Evolutionary conservation across 2,329 filamentous ascomycete genomes (phyloP).

Genomic region (Hymenoscyphus albidus): DNA sequence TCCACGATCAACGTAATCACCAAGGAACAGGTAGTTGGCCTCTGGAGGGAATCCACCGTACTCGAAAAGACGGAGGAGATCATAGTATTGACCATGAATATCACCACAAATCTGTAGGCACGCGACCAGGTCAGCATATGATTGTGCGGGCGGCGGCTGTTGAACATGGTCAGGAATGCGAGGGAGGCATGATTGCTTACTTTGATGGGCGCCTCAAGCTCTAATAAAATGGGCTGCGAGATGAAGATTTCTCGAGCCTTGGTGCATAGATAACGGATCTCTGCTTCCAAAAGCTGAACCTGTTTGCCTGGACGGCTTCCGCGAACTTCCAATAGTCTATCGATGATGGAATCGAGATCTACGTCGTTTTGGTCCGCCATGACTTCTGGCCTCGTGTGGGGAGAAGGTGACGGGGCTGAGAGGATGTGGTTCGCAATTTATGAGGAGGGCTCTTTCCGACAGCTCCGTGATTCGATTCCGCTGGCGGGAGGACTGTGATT

Average conservation of each 20-base stretch:
- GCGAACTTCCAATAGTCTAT: conserved; percentile 93
- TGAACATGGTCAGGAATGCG: background rate
- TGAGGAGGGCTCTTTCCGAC: conserved; percentile 12
- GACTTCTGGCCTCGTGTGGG: conserved; percentile 36
- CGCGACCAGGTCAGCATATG: conserved; percentile 16
- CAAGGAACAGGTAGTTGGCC: conserved; percentile 98
- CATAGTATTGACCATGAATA: conserved; percentile 99
- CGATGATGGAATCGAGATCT: conserved; percentile 99
- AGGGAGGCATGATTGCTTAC: conserved; percentile 45
- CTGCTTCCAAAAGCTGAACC: conserved; percentile 91
- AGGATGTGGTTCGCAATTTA: conserved; percentile 31
- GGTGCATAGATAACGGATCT: conserved; percentile 96
- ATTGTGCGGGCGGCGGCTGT: background rate
- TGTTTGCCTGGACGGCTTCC: conserved; percentile 98
- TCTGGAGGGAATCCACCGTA: conserved; percentile 97
- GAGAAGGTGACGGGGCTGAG: conserved; percentile 30
- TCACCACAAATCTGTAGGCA: conserved; percentile 85
- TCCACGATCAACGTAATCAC: conserved; percentile 97
- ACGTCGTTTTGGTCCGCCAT: conserved; percentile 85
- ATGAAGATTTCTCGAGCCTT: conserved; percentile 99
- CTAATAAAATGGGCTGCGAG: conserved; percentile 94
- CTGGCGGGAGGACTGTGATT: conserved; percentile 34
- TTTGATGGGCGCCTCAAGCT: conserved; percentile 99
- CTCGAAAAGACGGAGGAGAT: conserved; percentile 94
- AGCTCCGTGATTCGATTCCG: conserved; percentile 22